Base-by-base conservation (phyloP, 148 eudicot species). In the Rheum nobile region DNA sequence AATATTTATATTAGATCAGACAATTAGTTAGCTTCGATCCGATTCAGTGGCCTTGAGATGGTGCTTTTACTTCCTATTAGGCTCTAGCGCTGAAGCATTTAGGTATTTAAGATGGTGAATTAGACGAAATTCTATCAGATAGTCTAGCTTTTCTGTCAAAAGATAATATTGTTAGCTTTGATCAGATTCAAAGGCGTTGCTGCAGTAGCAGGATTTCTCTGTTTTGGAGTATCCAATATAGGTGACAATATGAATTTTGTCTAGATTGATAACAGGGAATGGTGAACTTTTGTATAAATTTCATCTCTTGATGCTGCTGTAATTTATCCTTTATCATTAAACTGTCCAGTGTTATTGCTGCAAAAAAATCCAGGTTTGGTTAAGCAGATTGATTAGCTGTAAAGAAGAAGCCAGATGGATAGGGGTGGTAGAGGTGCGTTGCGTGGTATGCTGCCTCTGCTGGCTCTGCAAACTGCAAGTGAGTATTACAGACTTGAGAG, bases 401-500 rank as follows among this genome's bases (percentile, higher is more conserved):
- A 65, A 65, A 65, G 21, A 34, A 65, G 41, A 65, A 65, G 4
- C 41, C 70, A 47, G 42, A 85, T 85, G 87, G 83, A 82, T 7
- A 29, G 77, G 37, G 78, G 83, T 11, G 78, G 84, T 75, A 81
- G 87, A 74, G 72, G 84, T 73, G 71, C 75, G 13, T 81, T 82
- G 7, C 76, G 81, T 1, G 82, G 85, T 9, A 77, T 85, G 87
- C 72, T 85, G 8, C 83, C 85, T 11, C 48, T 85, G 43, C 28
- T 85, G 76, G 87, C 85, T 38, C 70, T 85, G 63, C 85, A 85
- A 72, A 76, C 85, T 1, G 70, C 52, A 28, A 78, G 73, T 19
- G 87, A 80, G 65, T 85, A 85, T 68, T 82, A 78, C 71, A 76
- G 85, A 76, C 83, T 82, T 16, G 80, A 82, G 29, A 71, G 85